These are phyloP conservation scores for Coccomyxa subellipsoidea DNA, from an alignment of 163 green algal genomes.

Conservation along the genomic window DNA sequence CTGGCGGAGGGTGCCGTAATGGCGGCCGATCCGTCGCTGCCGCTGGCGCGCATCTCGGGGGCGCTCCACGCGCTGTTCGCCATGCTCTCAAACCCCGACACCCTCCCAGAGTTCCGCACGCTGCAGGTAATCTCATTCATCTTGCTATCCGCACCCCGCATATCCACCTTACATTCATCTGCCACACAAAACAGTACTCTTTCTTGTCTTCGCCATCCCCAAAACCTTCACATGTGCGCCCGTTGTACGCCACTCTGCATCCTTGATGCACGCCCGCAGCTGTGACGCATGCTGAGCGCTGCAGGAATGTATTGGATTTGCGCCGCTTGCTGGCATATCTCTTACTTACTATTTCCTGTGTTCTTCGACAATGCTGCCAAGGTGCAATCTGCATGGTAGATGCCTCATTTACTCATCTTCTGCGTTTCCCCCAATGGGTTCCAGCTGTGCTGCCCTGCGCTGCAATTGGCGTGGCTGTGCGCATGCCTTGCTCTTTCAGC, in stretches of 20 bases:
- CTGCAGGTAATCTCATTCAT: conserved; percentile 55
- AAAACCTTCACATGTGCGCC: no score
- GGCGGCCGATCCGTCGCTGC: conserved; percentile 52
- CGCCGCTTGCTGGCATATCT: no score
- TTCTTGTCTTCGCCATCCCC: no score
- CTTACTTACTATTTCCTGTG: neutral
- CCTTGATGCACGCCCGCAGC: no score
- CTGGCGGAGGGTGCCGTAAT: conserved; percentile 3
- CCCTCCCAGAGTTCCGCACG: conserved; percentile 77
- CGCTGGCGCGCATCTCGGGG: conserved; percentile 44
- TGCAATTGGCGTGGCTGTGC: neutral
- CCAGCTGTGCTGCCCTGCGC: no score
- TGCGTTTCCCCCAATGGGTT: no score
- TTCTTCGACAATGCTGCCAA: neutral
- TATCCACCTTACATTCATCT: neutral
- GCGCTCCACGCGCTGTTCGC: conserved; percentile 67
- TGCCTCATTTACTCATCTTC: no score
- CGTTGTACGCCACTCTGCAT: no score
- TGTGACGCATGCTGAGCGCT: no score
- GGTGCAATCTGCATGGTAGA: no score
- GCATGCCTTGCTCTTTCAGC: conserved; percentile 7
- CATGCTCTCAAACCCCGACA: conserved; percentile 60
- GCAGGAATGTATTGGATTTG: neutral
- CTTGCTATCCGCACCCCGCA: neutral
- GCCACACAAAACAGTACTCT: neutral